A percentile compares a stretch with the other conserved stretches of the same genome.
phyloP scores from a whole-genome alignment of 192 early-diverging fungal genomes.

The Gryganskiella cystojenkinii region DNA sequence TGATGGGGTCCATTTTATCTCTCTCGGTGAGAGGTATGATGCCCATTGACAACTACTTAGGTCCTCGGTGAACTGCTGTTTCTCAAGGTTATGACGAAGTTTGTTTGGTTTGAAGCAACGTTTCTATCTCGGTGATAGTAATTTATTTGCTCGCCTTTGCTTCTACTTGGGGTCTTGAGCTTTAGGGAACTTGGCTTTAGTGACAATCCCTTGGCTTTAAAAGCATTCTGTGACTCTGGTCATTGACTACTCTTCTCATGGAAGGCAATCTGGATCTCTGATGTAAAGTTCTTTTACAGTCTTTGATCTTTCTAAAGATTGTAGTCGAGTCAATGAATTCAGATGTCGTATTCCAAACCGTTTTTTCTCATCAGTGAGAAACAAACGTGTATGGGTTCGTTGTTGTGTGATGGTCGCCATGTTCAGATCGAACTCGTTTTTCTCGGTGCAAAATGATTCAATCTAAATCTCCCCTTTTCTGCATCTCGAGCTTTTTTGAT shows the following conservation, averaged over 20 bases:
- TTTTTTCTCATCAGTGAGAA: constrained; percentile 32
- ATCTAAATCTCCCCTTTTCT: constrained; percentile 6
- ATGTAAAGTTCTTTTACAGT: constrained; percentile 10
- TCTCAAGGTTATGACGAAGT: constrained; percentile 34
- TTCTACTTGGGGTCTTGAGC: constrained; percentile 51
- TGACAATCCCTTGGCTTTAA: constrained; percentile 54
- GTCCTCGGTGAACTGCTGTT: constrained; percentile 12
- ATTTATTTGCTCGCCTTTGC: background rate
- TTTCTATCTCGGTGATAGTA: background rate
- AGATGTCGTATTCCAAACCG: constrained; percentile 52
- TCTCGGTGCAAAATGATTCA: background rate
- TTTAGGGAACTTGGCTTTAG: constrained; percentile 41
- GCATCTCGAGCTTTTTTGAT: background rate
- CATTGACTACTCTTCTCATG: background rate
- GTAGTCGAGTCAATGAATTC: background rate
- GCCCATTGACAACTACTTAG: too few relatives aligned
- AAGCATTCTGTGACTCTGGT: constrained; percentile 52
- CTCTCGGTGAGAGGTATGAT: background rate
- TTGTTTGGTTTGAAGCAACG: background rate
- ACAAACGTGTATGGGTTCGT: constrained; percentile 54
- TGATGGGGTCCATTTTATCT: background rate
- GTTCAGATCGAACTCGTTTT: background rate
- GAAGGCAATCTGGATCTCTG: background rate
- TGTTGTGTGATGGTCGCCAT: constrained; percentile 52
- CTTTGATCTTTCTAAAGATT: background rate